Conservation (phyloP, 768 basidiomycete genomes). For the Suillus subalutaceus region DNA sequence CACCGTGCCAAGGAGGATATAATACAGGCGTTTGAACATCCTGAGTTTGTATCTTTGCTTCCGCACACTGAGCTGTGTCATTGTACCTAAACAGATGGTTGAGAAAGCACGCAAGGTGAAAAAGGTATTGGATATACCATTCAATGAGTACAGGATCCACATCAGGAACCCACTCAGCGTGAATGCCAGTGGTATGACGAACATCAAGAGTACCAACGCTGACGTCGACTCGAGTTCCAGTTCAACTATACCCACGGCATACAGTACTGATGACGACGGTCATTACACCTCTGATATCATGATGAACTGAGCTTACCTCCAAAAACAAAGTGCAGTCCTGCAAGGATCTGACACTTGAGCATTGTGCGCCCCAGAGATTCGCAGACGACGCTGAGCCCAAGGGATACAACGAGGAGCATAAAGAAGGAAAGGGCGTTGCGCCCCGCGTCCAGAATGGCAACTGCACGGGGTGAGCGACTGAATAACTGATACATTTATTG, state of each 20-base stretch:
- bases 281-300: background rate
- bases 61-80: slow-evolving; percentile 79
- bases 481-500: background rate
- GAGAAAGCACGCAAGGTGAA: background rate
- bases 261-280: slow-evolving; percentile 61
- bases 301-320: slow-evolving; percentile 70
- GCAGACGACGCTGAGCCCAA: slow-evolving; percentile 90
- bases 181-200: slow-evolving; percentile 93
- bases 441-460: slow-evolving; percentile 94
- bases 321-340: slow-evolving; percentile 87
- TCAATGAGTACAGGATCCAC: slow-evolving; percentile 93
- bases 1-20: slow-evolving; percentile 82
- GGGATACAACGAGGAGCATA: slow-evolving; percentile 88
- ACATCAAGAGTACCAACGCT: slow-evolving; percentile 79
- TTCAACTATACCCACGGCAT: slow-evolving; percentile 93
- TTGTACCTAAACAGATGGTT: slow-evolving; percentile 63
- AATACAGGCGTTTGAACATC: slow-evolving; percentile 89
- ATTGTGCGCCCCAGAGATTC: slow-evolving; percentile 86
- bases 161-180: slow-evolving; percentile 94
- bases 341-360: slow-evolving; percentile 80
- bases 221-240: slow-evolving; percentile 91
- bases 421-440: slow-evolving; percentile 95
- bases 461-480: slow-evolving; percentile 39
- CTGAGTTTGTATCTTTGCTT: slow-evolving; percentile 85
- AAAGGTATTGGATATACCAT: slow-evolving; percentile 53